Base-by-base conservation (phyloP, 345 rosid genomes). In the Citrus sp. region DNA sequence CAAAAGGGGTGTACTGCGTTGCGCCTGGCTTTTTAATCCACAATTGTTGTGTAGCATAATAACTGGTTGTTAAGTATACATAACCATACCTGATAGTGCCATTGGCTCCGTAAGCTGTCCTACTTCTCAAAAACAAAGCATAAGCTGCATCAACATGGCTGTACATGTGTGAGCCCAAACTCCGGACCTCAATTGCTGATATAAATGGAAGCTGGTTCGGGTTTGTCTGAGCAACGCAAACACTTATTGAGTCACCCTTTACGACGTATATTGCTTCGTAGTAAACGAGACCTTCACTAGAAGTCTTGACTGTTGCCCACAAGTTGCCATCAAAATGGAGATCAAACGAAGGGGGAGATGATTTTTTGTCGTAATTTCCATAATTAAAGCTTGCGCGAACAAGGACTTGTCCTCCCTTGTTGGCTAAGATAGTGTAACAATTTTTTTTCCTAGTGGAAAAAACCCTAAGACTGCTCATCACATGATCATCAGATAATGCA, bases 291-390 rank as follows among this genome's bases (percentile, higher is more conserved):
- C 10, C 46, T 67, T 81, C 77, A 14, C 64, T 46, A 10, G 81
- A 67, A 28, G 89, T 85, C 76, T 56, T 78, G 28, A 88, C 88
- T 1, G 82, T 80, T 30, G 9, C 58, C 89, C 87, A 88, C 13
- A 62, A 46, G 35, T 82, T 85, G 12, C 88, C 91, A 30, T 86
- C 88, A 55, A 83, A 76, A 10, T 79, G 84, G 8, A 88, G 77
- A 40, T 76, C 87, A 32, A 88, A 88, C 2, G 72, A 61, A 0
- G 87, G 86, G 14, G 91, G 89, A 25, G 83, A 46, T 34, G 81
- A 81, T 46, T 84, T 83, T 10, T 62, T 7, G 80, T 88, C 91
- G 24, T 88, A 86, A 59, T 88, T 83, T 21, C 88, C 87, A 22
- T 88, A 86, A 37, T 60, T 81, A 67, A 84, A 88, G 67, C 80